Evolutionary conservation across 208 protist genomes (phyloP).

Genomic region (Trypanosoma conorhini): DNA sequence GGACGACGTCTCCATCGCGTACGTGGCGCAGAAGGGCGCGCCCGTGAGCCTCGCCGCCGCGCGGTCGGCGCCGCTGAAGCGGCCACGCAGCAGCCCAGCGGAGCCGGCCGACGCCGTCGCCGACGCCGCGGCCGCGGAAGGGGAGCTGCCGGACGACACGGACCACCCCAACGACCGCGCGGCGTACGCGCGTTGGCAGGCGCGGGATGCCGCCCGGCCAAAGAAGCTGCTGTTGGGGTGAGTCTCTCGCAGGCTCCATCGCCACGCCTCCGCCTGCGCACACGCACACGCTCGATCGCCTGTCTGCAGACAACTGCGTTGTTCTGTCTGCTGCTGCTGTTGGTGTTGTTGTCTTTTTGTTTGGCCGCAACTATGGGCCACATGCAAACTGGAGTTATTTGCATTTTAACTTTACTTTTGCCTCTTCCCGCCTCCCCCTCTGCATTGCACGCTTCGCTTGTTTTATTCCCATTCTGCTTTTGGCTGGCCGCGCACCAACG

Average conservation of each 20-base stretch:
- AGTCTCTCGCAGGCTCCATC: background rate
- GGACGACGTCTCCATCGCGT: slow-evolving; percentile 46
- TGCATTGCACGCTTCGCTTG: background rate
- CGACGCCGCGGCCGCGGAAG: slow-evolving; percentile 23
- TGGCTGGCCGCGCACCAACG: too few relatives aligned
- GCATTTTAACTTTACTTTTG: too few relatives aligned
- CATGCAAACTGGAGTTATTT: too few relatives aligned
- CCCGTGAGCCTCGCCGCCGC: background rate
- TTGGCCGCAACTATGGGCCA: too few relatives aligned
- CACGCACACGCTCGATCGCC: too few relatives aligned
- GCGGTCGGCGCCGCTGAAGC: slow-evolving; percentile 10
- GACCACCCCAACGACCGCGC: slow-evolving; percentile 54
- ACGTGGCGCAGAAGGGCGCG: slow-evolving; percentile 24
- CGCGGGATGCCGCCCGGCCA: slow-evolving; percentile 32
- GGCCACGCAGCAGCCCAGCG: slow-evolving; percentile 14
- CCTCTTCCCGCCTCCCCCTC: background rate
- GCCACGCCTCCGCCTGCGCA: background rate
- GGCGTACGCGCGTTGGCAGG: slow-evolving; percentile 56
- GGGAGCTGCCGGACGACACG: slow-evolving; percentile 60
- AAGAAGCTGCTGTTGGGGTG: slow-evolving; percentile 17
- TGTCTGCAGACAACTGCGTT: too few relatives aligned
- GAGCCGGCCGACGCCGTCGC: background rate
- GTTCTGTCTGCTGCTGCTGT: too few relatives aligned
- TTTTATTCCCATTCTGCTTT: slow-evolving; percentile 5
- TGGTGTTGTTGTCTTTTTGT: too few relatives aligned